These are phyloP conservation scores for Balamuthia mandrillaris DNA, from an alignment of 208 protist genomes.

Conservation along the genomic window DNA sequence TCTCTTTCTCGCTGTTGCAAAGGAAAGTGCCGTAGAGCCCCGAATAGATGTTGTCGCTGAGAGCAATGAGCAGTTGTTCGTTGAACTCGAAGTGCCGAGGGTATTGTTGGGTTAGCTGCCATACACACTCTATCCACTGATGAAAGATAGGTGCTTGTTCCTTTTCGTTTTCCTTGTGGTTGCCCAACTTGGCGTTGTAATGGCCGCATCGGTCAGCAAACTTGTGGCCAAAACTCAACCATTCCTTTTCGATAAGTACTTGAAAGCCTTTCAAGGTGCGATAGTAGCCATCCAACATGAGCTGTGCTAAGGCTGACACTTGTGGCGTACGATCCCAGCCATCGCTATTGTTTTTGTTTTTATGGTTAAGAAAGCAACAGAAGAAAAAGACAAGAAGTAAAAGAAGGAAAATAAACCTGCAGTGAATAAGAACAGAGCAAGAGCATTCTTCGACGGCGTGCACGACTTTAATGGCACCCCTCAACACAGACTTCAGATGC, in stretches of 20 bases:
- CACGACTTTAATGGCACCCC: not conserved
- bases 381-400: not conserved
- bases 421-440: not conserved
- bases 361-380: not conserved
- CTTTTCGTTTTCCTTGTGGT: no score
- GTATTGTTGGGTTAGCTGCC: conserved; percentile 51
- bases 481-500: not conserved
- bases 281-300: conserved; percentile 85
- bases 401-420: not conserved
- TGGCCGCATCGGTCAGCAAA: conserved; percentile 23
- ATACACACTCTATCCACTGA: conserved; percentile 92
- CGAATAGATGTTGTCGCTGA: conserved; percentile 1
- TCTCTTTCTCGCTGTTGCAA: conserved; percentile 14
- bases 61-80: not conserved
- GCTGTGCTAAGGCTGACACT: conserved; percentile 71
- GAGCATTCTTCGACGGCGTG: not conserved
- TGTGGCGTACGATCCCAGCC: conserved; percentile 88
- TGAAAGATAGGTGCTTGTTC: conserved; percentile 86
- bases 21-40: conserved; percentile 9
- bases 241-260: conserved; percentile 85
- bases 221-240: conserved; percentile 74
- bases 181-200: no score
- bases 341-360: conserved; percentile 49
- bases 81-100: conserved; percentile 28
- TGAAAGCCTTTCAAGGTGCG: conserved; percentile 78